phyloP scores from a whole-genome alignment of 2,329 filamentous ascomycete species.

The Arthrobotrys sphaeroides region DNA sequence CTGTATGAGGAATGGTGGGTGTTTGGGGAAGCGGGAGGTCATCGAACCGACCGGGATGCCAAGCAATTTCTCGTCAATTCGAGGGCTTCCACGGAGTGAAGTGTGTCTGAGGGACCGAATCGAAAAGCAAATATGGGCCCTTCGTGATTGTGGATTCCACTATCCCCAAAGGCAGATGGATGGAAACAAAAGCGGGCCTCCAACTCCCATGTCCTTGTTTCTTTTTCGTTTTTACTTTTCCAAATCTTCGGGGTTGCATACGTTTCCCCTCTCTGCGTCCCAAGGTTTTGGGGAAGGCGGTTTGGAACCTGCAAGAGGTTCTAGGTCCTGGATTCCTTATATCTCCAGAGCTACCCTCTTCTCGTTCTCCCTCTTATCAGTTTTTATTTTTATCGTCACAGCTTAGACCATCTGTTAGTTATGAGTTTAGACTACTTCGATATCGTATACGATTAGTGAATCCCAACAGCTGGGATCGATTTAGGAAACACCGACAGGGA shows the following conservation, averaged over 20 bases:
- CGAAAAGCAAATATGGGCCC: constrained; percentile 48
- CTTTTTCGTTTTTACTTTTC: constrained; percentile 17
- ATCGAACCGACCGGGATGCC: constrained; percentile 6
- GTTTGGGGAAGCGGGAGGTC: constrained; percentile 52
- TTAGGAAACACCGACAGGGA: constrained; percentile 43
- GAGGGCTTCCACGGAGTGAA: neutral
- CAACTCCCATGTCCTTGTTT: constrained; percentile 29
- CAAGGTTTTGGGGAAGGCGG: constrained; percentile 34
- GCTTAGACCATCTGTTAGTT: constrained; percentile 21
- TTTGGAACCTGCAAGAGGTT: constrained; percentile 42
- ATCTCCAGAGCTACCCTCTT: constrained; percentile 32
- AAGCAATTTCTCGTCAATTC: constrained; percentile 1
- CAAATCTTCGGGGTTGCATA: constrained; percentile 22
- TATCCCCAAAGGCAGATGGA: constrained; percentile 29
- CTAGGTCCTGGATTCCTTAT: constrained; percentile 32
- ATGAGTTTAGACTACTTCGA: constrained; percentile 29
- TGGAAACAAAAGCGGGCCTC: constrained; percentile 41
- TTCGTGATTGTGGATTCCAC: constrained; percentile 29
- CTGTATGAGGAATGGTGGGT: constrained; percentile 42
- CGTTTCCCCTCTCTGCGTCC: constrained; percentile 24
- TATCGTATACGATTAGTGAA: constrained; percentile 17
- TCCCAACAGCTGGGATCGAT: constrained; percentile 20
- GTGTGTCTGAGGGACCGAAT: neutral
- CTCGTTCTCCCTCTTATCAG: constrained; percentile 16
- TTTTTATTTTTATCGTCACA: constrained; percentile 25